Conservation (phyloP, 2,329 filamentous ascomycete genomes). For the Epichloe elymi region DNA sequence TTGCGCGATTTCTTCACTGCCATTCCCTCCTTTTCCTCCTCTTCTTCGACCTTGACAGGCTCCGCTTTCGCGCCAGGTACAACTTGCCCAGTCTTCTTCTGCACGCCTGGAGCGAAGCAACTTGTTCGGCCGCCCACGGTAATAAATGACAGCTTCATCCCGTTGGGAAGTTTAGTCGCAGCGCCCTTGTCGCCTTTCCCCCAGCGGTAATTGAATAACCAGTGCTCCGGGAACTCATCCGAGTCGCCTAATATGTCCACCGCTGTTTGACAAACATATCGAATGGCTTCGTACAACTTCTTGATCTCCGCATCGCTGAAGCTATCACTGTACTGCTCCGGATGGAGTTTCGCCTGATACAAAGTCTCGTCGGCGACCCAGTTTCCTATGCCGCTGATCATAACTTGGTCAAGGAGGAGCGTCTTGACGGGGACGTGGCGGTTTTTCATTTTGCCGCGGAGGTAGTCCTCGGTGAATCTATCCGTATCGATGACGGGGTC, state of each 20-base stretch:
- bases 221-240: constrained; percentile 70
- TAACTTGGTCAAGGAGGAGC: constrained; percentile 72
- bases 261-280: constrained; percentile 68
- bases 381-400: constrained; percentile 87
- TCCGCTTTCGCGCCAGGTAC: constrained; percentile 31
- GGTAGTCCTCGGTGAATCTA: constrained; percentile 61
- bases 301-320: constrained; percentile 60
- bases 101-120: constrained; percentile 70
- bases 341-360: constrained; percentile 79
- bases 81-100: constrained; percentile 58
- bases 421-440: constrained; percentile 85
- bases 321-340: constrained; percentile 83
- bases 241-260: constrained; percentile 71
- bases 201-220: constrained; percentile 85
- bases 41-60: constrained; percentile 17
- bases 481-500: constrained; percentile 80
- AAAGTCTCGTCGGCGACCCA: constrained; percentile 95
- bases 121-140: constrained; percentile 87
- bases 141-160: constrained; percentile 71
- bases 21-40: constrained; percentile 9
- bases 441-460: constrained; percentile 54
- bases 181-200: constrained; percentile 71
- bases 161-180: constrained; percentile 58
- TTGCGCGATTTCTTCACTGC: constrained; percentile 14
- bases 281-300: constrained; percentile 57